Evolutionary conservation across 805 yeast genomes (phyloP).

Genomic region (Sugiyamaella smithiae): DNA sequence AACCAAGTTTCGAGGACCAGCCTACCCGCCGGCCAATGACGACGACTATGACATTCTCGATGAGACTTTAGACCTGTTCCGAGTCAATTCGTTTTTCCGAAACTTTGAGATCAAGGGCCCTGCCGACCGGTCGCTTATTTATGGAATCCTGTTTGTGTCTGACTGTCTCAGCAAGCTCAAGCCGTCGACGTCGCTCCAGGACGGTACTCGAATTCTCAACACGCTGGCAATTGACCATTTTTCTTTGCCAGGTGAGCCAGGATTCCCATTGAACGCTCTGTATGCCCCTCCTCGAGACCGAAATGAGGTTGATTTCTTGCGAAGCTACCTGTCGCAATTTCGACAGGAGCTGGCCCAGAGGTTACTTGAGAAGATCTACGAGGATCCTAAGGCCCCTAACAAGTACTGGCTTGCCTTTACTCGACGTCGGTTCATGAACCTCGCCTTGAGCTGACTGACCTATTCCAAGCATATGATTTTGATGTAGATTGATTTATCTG

Average conservation of each 20-base stretch:
- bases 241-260: conserved; percentile 90
- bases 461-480: neutral
- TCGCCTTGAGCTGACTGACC: conserved; percentile 51
- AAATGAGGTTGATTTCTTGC: conserved; percentile 72
- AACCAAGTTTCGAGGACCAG: conserved; percentile 86
- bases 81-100: conserved; percentile 95
- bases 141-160: conserved; percentile 86
- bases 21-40: conserved; percentile 67
- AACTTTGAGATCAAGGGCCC: conserved; percentile 97
- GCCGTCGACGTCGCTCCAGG: conserved; percentile 43
- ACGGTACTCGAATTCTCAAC: conserved; percentile 53
- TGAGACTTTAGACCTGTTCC: conserved; percentile 83
- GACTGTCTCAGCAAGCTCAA: conserved; percentile 72
- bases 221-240: conserved; percentile 86
- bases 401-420: conserved; percentile 96
- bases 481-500: neutral
- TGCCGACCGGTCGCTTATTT: conserved; percentile 86
- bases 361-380: conserved; percentile 71
- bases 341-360: conserved; percentile 90
- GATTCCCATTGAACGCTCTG: conserved; percentile 85
- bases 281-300: conserved; percentile 70
- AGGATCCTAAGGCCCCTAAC: conserved; percentile 60
- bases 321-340: conserved; percentile 83
- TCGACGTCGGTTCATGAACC: conserved; percentile 93
- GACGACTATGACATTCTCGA: conserved; percentile 85